Percentiles rank a stretch among this genome's conserved stretches.
These are phyloP conservation scores for Rhexocercosporidium sp. DNA, from an alignment of 2,329 filamentous ascomycete genomes.

Conservation along the genomic window DNA sequence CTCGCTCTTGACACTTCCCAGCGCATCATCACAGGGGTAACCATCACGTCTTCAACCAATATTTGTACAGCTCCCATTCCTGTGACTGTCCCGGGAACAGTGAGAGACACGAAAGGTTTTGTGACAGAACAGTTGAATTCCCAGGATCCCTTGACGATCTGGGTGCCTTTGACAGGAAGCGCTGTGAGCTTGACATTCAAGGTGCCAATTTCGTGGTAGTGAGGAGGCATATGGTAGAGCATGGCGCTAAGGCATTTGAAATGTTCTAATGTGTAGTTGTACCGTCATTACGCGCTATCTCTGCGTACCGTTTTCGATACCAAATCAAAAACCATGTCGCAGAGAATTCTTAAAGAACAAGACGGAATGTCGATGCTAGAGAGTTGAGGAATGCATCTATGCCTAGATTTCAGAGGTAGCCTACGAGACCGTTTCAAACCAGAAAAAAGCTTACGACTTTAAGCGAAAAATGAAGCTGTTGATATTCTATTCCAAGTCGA, in stretches of 20 bases:
- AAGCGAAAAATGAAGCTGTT: neutral
- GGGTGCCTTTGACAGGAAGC: conserved; percentile 52
- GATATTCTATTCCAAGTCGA: neutral
- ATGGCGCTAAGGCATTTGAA: too few species aligned
- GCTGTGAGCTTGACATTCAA: conserved; percentile 42
- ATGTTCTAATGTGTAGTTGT: too few species aligned
- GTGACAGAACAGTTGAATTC: conserved; percentile 51
- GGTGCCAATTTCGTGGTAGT: conserved; percentile 7
- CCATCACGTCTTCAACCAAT: conserved; percentile 48
- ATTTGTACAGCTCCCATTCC: conserved; percentile 34
- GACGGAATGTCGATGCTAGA: too few species aligned
- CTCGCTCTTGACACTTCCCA: conserved; percentile 24
- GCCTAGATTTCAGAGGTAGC: too few species aligned
- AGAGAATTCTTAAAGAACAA: too few species aligned
- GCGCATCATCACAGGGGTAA: conserved; percentile 33
- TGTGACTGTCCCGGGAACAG: conserved; percentile 43
- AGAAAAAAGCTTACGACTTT: too few species aligned
- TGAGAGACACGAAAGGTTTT: conserved; percentile 28
- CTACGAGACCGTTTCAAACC: too few species aligned
- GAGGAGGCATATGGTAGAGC: neutral
- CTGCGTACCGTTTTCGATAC: too few species aligned
- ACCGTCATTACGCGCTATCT: too few species aligned
- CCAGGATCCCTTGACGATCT: conserved; percentile 55
- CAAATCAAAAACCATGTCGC: too few species aligned
- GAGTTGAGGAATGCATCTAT: too few species aligned